Base-by-base conservation (phyloP, 2,329 filamentous ascomycete species). In the Aspergillus quadrilineatus region DNA sequence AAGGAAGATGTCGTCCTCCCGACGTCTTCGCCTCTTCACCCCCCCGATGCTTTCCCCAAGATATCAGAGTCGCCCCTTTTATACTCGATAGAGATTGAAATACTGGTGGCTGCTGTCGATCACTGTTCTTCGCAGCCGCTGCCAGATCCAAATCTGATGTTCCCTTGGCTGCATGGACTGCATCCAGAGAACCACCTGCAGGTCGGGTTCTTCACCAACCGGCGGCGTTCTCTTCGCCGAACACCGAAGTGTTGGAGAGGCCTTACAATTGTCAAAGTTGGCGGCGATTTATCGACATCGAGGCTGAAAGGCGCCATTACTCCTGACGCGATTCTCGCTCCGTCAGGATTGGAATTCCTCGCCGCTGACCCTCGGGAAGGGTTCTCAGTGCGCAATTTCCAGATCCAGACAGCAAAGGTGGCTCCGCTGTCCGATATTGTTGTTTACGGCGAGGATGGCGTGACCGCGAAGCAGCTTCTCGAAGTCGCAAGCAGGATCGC, bases 361-460 rank as follows among this genome's bases (percentile, higher is more conserved):
- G 90, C 96, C 43, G 83, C 88, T 41, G 94, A 99, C 68, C 94
- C 94, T 1, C 83, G 79, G 55, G 90, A 96, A 63, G 94, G 94
- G 7, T 97, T 97, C 70, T 96, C 91, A 4, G 92, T 97, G 43
- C 86, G 94, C 45, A 97, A 97, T 72, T 99, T 99, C 69, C 93
- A 97, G 66, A 97, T 97, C 39, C 94, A 99, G 73, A 84, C 90
- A 0, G 89, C 89, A 57, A 99, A 99, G 73, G 79, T 90, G 62
- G 92, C 92, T 53, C 85, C 89, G 62, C 84, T 94, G 7, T 97
- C 92, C 0, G 94, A 99, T 71, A 90, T 99, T 61, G 83, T 99
- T 41, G 84, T 99, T 1, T 99, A 99, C 69, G 91, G 91, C 10
- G 89, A 93, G 53, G 84, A 90, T 62, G 76, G 79, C 37, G 80